phyloP scores from a whole-genome alignment of 805 yeast species.

The Ogataea salicorniae region DNA sequence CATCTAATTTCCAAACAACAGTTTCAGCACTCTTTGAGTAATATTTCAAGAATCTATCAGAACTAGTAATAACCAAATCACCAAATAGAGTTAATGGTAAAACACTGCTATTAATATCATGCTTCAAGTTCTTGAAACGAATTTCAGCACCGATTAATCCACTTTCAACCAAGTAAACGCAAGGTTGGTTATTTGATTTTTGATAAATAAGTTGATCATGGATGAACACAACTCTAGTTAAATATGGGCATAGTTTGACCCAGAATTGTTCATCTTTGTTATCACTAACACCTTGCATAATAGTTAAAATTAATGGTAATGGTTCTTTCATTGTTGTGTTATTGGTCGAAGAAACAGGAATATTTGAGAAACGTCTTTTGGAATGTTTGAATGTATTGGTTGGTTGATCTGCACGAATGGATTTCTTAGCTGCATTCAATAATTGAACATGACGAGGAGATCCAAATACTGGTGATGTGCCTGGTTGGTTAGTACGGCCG shows the following conservation, averaged over 20 bases:
- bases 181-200: slow-evolving; percentile 40
- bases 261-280: slow-evolving; percentile 51
- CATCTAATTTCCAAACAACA: slow-evolving; percentile 63
- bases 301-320: slow-evolving; percentile 56
- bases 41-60: slow-evolving; percentile 38
- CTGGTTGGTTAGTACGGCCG: neutral
- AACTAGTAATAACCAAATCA: slow-evolving; percentile 39
- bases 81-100: slow-evolving; percentile 77
- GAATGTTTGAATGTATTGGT: slow-evolving; percentile 26
- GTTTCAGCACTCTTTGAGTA: slow-evolving; percentile 40
- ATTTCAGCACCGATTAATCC: slow-evolving; percentile 47
- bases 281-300: slow-evolving; percentile 55
- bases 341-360: neutral
- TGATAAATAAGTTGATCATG: slow-evolving; percentile 42
- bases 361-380: slow-evolving; percentile 9
- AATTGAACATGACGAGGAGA: slow-evolving; percentile 53
- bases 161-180: slow-evolving; percentile 50
- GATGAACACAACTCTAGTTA: slow-evolving; percentile 32
- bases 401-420: slow-evolving; percentile 27
- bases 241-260: slow-evolving; percentile 54
- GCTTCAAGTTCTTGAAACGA: slow-evolving; percentile 33
- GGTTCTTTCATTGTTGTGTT: slow-evolving; percentile 34
- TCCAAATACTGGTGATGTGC: slow-evolving; percentile 27
- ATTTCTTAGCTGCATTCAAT: slow-evolving; percentile 45
- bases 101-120: slow-evolving; percentile 32